Base-by-base conservation (phyloP, 768 basidiomycete genomes). In the Trametes coccinea region DNA sequence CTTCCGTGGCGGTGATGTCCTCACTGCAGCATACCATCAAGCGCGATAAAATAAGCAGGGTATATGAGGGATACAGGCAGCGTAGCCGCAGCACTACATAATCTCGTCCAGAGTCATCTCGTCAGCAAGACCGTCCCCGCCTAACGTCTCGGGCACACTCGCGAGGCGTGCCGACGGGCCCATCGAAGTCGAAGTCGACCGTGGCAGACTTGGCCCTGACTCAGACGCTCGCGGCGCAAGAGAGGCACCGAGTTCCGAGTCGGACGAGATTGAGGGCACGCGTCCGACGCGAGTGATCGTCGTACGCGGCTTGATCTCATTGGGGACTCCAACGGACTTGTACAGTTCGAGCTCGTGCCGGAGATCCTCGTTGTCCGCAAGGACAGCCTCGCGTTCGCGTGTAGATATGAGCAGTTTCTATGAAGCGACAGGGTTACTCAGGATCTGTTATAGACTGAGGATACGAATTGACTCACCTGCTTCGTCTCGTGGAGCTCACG, bases 401-500 rank as follows among this genome's bases (percentile, higher is more conserved):
- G 70, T 69, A 6, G 62, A 61, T 39, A 70, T 51, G 4, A 74
- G 63, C 43, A 77, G 60, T 66, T 70, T 66, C 76, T 77, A 53
- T 39, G 30, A 7, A 31, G 7, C 27, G 9, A 6, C 48, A 14
- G 30, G 2, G 34, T 3, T 4, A 17, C 13, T 44, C 13, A 14
- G 9, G 5, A 9, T 27, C 16, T 39, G 41, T 29, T 3, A 10
- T 34, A 10, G 33, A 33, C 2, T 0, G 10, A n/a, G 29, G 17
- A 27, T 34, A 14, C 13, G 2, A 39, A 8, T 5, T 4, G 41
- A 8, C 41, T 13, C n/a, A 22, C 93, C 74, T 92, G 89, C 73
- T 93, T 93, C 5, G 83, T 80, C 57, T 92, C 87, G 2, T 91
- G 84, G 51, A 95, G 76, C 70, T 96, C 93, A 58, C 82, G 77